Evolutionary conservation across 148 eudicot genomes (phyloP).

Genomic region (Fagopyrum homotropicum): DNA sequence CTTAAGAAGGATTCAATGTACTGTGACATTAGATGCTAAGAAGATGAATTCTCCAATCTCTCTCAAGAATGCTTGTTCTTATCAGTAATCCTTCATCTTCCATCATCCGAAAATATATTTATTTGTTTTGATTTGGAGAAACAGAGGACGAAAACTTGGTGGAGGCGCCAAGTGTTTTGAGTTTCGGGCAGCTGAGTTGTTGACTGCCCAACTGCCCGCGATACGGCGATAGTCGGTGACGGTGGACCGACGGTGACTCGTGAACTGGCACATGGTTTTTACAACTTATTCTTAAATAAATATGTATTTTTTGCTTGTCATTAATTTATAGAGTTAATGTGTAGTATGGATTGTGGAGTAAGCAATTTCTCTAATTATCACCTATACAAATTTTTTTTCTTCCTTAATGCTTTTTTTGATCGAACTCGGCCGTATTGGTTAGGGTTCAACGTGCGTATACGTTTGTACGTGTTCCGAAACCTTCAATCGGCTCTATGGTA

Average conservation of each 20-base stretch:
- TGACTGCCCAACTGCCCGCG: slow-evolving; percentile 2
- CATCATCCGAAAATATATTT: neutral
- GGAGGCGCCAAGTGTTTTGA: neutral
- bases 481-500: too few species aligned
- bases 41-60: slow-evolving; percentile 42
- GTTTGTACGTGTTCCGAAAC: too few species aligned
- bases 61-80: slow-evolving; percentile 55
- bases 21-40: slow-evolving; percentile 36
- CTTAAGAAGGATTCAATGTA: slow-evolving; percentile 40
- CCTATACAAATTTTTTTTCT: too few species aligned
- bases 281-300: neutral
- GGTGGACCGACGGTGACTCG: slow-evolving; percentile 4
- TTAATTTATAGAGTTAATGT: neutral
- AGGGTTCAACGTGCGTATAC: too few species aligned
- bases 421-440: too few species aligned
- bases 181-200: neutral
- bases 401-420: too few species aligned
- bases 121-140: neutral
- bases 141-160: neutral
- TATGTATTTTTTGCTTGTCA: neutral
- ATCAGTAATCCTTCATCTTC: slow-evolving; percentile 22
- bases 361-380: neutral
- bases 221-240: neutral
- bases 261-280: neutral
- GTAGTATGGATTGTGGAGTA: neutral